These are phyloP conservation scores for Curvularia spicifera DNA, from an alignment of 2,329 filamentous ascomycete species.

Conservation along the genomic window DNA sequence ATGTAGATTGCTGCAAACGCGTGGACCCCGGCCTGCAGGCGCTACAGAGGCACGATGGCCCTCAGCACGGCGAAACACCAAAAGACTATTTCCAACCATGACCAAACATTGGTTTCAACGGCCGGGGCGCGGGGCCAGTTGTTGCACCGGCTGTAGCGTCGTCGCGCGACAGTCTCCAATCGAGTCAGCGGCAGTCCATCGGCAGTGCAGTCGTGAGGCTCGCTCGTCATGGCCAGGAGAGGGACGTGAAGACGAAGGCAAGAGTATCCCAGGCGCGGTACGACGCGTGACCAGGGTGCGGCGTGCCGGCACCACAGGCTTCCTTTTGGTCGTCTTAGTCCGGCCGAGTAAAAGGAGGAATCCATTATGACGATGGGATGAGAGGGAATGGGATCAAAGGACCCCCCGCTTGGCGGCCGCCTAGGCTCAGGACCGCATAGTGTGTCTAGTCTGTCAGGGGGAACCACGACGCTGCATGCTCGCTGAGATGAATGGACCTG, in stretches of 20 bases:
- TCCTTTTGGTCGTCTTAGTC: slow-evolving; percentile 26
- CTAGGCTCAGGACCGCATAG: slow-evolving; percentile 14
- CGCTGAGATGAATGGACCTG: background rate
- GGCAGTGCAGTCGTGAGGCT: too few relatives aligned
- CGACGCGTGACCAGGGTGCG: slow-evolving; percentile 22
- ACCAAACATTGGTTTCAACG: slow-evolving; percentile 26
- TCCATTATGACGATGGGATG: slow-evolving; percentile 36
- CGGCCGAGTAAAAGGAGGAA: slow-evolving; percentile 38
- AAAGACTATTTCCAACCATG: slow-evolving; percentile 16
- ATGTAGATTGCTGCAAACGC: slow-evolving; percentile 18
- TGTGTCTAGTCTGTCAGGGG: slow-evolving; percentile 21
- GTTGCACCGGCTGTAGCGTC: slow-evolving; percentile 35
- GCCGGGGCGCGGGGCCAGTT: slow-evolving; percentile 20
- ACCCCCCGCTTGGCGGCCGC: slow-evolving; percentile 19
- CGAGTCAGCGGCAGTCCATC: slow-evolving; percentile 22
- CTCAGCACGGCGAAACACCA: slow-evolving; percentile 19
- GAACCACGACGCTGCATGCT: slow-evolving; percentile 25
- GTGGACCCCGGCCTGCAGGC: slow-evolving; percentile 17
- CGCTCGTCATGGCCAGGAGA: too few relatives aligned
- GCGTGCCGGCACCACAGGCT: slow-evolving; percentile 9
- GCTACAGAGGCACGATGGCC: slow-evolving; percentile 11
- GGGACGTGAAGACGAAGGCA: background rate
- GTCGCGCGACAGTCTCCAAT: slow-evolving; percentile 16
- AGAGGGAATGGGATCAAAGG: slow-evolving; percentile 13
- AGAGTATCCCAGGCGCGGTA: slow-evolving; percentile 7